These are phyloP conservation scores for Hysterium pulicare DNA, from an alignment of 2,329 filamentous ascomycete species.

Conservation along the genomic window DNA sequence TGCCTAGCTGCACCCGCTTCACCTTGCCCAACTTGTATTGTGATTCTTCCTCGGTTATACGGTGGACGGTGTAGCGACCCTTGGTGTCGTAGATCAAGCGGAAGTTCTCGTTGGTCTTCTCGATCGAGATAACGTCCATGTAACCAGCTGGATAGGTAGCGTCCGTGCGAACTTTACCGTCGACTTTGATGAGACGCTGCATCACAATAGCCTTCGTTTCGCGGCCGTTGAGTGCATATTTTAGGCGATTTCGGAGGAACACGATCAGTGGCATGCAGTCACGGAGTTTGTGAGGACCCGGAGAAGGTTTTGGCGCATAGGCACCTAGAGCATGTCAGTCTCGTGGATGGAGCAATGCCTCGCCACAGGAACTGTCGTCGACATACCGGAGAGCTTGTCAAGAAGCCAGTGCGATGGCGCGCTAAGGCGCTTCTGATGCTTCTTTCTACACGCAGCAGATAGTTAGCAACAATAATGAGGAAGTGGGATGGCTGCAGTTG, in stretches of 20 bases:
- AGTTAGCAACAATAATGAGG: constrained; percentile 9
- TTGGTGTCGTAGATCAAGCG: constrained; percentile 99
- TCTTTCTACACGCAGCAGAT: constrained; percentile 64
- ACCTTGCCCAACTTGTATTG: constrained; percentile 99
- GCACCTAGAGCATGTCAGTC: constrained; percentile 34
- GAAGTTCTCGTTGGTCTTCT: constrained; percentile 99
- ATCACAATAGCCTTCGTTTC: constrained; percentile 98
- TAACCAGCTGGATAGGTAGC: constrained; percentile 94
- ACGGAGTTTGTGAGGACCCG: constrained; percentile 98
- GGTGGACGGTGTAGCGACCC: constrained; percentile 99
- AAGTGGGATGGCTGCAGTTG: too few relatives aligned
- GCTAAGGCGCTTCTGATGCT: constrained; percentile 99
- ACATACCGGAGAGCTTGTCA: constrained; percentile 90
- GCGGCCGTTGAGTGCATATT: constrained; percentile 99
- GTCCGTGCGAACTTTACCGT: constrained; percentile 99
- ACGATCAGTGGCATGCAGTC: constrained; percentile 99
- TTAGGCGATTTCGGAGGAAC: constrained; percentile 89
- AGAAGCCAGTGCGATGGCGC: constrained; percentile 99
- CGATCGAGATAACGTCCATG: constrained; percentile 99
- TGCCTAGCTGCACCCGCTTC: constrained; percentile 98
- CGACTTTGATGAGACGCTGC: constrained; percentile 99
- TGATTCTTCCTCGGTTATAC: constrained; percentile 97
- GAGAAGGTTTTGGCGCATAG: constrained; percentile 64
- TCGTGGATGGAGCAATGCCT: constrained; percentile 9
- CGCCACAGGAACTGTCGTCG: constrained; percentile 67